Percentiles rank a stretch among this genome's conserved stretches.
These are phyloP conservation scores for Ciborinia camelliae DNA, from an alignment of 2,329 filamentous ascomycete genomes.

Conservation along the genomic window DNA sequence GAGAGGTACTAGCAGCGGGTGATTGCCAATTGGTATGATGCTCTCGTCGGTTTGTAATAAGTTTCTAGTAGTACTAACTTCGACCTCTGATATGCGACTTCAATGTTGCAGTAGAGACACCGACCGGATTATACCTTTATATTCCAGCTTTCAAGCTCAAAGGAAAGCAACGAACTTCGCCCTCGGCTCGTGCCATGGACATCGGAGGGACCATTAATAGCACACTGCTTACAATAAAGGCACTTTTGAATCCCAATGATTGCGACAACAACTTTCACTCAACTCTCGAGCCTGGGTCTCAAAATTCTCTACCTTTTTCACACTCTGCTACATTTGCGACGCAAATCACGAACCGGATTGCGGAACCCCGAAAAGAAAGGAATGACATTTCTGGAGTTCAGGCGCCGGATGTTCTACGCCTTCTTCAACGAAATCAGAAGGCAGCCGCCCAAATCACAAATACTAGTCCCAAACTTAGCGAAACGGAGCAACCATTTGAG, in stretches of 20 bases:
- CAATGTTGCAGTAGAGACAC: slow-evolving; percentile 1
- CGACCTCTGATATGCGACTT: slow-evolving; percentile 4
- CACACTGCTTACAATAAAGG: not conserved
- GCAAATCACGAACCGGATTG: not conserved
- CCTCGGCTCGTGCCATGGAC: not conserved
- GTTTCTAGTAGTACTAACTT: slow-evolving; percentile 9
- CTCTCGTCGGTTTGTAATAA: not conserved
- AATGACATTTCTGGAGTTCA: not conserved
- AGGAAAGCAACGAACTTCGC: not conserved
- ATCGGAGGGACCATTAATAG: not conserved
- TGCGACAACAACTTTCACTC: not conserved
- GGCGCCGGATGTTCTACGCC: not conserved
- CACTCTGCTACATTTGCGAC: slow-evolving; percentile 17
- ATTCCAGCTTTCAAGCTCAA: not conserved
- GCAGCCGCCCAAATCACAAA: slow-evolving; percentile 21
- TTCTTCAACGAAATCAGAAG: not conserved
- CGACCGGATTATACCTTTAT: not conserved
- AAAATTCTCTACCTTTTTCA: not conserved
- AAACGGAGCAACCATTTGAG: not conserved
- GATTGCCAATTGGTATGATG: slow-evolving; percentile 12
- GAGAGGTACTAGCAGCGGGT: not conserved
- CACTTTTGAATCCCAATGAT: not conserved
- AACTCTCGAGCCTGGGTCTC: not conserved
- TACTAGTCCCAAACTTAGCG: not conserved
- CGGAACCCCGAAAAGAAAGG: not conserved